Evolutionary conservation across 2,329 filamentous ascomycete species (phyloP).

Genomic region (Colletotrichum tanaceti): DNA sequence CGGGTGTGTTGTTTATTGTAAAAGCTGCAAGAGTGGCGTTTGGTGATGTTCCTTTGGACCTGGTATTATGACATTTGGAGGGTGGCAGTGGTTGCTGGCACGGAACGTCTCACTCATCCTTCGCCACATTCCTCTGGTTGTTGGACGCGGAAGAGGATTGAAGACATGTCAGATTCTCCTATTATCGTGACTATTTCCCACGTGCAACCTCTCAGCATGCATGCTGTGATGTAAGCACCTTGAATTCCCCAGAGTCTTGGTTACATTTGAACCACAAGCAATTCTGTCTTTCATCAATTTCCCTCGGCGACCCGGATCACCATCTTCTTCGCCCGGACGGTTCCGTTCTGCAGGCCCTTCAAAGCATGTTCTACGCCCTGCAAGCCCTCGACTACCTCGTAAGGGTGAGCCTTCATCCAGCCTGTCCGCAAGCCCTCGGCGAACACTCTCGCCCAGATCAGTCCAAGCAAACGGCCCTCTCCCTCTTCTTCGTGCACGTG

Average conservation of each 20-base stretch:
- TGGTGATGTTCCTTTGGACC: too few species aligned
- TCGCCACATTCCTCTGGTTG: not conserved
- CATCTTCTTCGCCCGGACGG: constrained; percentile 42
- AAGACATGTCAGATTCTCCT: not conserved
- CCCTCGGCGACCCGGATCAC: constrained; percentile 39
- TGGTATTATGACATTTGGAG: too few species aligned
- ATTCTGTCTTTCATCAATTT: too few species aligned
- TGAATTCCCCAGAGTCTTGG: not conserved
- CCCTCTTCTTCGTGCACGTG: constrained; percentile 38
- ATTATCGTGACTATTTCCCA: too few species aligned
- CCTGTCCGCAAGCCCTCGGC: constrained; percentile 37
- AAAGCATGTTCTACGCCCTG: constrained; percentile 36
- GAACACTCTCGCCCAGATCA: constrained; percentile 37
- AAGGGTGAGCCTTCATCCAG: constrained; percentile 41
- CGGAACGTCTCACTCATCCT: not conserved
- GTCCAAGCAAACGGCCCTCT: constrained; percentile 35
- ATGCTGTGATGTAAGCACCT: constrained; percentile 5
- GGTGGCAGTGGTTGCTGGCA: too few species aligned
- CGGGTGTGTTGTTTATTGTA: not conserved
- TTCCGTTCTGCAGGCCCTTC: constrained; percentile 35
- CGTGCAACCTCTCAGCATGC: not conserved
- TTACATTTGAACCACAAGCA: not conserved
- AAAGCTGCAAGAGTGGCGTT: not conserved
- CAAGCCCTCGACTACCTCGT: constrained; percentile 37
- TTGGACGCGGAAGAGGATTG: not conserved